phyloP scores from a whole-genome alignment of 2,329 filamentous ascomycete genomes.

The Tolypocladium nubicola region DNA sequence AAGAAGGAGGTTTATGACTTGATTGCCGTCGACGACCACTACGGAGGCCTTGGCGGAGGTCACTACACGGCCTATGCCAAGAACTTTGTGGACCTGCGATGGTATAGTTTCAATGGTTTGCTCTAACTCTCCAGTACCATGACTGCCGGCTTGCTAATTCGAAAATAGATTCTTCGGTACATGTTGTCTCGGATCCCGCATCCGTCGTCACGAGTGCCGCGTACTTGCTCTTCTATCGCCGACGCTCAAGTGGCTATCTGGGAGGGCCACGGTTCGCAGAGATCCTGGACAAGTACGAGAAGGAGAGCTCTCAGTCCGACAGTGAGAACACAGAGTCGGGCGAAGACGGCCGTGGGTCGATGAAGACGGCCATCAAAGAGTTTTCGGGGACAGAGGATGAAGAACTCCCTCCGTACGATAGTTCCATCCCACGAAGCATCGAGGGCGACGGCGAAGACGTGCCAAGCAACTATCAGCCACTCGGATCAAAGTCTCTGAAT shows the following conservation, averaged over 20 bases:
- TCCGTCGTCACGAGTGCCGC: constrained; percentile 65
- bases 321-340: constrained; percentile 45
- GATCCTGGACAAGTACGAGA: constrained; percentile 55
- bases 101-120: constrained; percentile 93
- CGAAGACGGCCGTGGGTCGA: constrained; percentile 60
- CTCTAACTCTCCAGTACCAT: not conserved
- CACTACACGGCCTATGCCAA: constrained; percentile 94
- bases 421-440: constrained; percentile 29
- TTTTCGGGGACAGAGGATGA: constrained; percentile 16
- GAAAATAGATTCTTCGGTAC: constrained; percentile 61
- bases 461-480: constrained; percentile 19
- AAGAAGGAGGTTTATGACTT: constrained; percentile 85
- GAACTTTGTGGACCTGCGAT: constrained; percentile 79
- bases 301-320: constrained; percentile 32
- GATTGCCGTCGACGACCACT: constrained; percentile 93
- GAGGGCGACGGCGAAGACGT: constrained; percentile 39
- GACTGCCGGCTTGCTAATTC: not conserved
- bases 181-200: constrained; percentile 45
- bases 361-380: constrained; percentile 22
- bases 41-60: constrained; percentile 82
- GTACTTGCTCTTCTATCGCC: constrained; percentile 92
- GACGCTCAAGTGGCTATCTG: constrained; percentile 65
- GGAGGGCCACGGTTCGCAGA: constrained; percentile 67
- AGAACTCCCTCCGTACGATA: constrained; percentile 21
- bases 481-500: constrained; percentile 18